Evolutionary conservation across 495 filamentous ascomycete species (phyloP).

Genomic region (Penicillium cinerascens): DNA sequence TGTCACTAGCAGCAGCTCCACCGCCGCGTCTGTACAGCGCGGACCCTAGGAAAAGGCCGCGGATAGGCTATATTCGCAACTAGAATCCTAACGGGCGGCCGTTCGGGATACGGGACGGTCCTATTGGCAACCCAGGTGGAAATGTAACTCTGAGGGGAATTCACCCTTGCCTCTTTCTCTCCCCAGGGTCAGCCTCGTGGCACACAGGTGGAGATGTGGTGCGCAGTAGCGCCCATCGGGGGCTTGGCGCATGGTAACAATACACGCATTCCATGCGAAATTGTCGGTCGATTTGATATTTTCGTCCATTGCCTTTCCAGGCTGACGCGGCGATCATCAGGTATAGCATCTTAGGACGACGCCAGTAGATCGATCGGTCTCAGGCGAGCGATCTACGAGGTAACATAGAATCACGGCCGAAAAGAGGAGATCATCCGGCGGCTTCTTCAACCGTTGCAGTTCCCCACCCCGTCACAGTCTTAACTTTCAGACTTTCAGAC

Average conservation of each 20-base stretch:
- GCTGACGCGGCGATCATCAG: not conserved
- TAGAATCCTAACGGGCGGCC: not conserved
- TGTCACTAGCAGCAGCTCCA: too few relatives aligned
- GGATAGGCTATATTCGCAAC: not conserved
- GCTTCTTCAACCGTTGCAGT: not conserved
- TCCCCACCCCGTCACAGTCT: not conserved
- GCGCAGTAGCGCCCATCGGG: conserved; percentile 7
- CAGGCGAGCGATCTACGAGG: not conserved
- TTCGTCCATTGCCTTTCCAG: too few relatives aligned
- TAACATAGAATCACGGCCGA: not conserved
- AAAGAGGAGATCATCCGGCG: not conserved
- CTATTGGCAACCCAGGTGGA: not conserved
- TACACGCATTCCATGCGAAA: not conserved
- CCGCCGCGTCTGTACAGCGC: too few relatives aligned
- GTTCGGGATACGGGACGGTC: not conserved
- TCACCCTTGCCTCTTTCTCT: conserved; percentile 8
- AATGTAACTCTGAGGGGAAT: conserved; percentile 10
- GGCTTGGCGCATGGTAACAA: conserved; percentile 12
- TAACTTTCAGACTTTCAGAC: too few relatives aligned
- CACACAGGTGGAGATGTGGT: conserved; percentile 16
- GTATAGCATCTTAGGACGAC: not conserved
- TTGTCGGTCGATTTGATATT: not conserved
- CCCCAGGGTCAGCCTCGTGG: conserved; percentile 20
- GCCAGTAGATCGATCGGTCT: not conserved
- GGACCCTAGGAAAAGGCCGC: too few relatives aligned